Base-by-base conservation (phyloP, 441 rosid species). In the Populus tomentosa region DNA sequence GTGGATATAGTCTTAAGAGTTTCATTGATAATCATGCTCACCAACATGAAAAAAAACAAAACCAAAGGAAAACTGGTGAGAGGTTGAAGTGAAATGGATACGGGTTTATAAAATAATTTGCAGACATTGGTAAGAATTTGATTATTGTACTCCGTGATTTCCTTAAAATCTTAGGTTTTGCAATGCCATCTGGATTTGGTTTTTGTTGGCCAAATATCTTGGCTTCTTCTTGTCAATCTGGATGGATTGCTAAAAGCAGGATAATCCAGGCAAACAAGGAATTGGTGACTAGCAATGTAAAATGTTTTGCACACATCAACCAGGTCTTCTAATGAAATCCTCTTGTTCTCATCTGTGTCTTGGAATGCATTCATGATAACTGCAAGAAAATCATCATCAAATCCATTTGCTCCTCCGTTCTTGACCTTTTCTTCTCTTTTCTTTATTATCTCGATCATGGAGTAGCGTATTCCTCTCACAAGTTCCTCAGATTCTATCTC, bases 221-320 rank as follows among this genome's bases (percentile, higher is more conserved):
- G 14, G 82, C 88, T 65, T 73, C 75, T 5, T 84, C 85, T 69
- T 85, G 86, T 88, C 88, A 87, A 64, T 85, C 86, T 5, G 73
- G 28, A 42, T 84, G 81, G 24, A 79, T 73, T 24, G 86, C 82
- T 6, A 84, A 75, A 75, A 88, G 84, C n/a, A 87, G 53, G 2
- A 79, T 10, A 7, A 78, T 69, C 87, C 89, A 87, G 23, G 84
- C 9, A 35, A 88, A 84, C 28, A 67, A 2, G 20, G 42, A 7
- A 20, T n/a, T 30, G 16, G 84, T 79, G 0, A 88, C 80, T 70
- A 26, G 85, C 87, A 26, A 87, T 14, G 74, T 83, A 87, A 74
- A 85, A 83, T 70, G 86, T 85, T 77, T 82, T 85, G 80, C 88
- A 82, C 70, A 85, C 89, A 67, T 83, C 85, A 32, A 84, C 63